phyloP scores from a whole-genome alignment of 176 grass and related monocot genomes.

The Areca catechu region DNA sequence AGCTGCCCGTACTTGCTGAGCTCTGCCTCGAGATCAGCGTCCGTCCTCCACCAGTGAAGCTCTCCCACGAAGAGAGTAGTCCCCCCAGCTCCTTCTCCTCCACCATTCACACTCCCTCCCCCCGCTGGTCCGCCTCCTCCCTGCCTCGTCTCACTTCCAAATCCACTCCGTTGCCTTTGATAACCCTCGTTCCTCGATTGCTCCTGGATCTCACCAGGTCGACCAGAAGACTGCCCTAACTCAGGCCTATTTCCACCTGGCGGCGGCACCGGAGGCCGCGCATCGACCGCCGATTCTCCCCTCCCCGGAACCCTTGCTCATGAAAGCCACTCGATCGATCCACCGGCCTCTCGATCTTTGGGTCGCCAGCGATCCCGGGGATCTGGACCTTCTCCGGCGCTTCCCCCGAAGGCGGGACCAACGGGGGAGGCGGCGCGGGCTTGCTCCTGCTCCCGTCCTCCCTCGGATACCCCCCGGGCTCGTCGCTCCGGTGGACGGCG shows the following conservation, averaged over 20 bases:
- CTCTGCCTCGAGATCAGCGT: too few species aligned
- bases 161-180: conserved; percentile 34
- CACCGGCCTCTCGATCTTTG: conserved; percentile 32
- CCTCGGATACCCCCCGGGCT: not conserved
- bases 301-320: not conserved
- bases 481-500: conserved; percentile 13
- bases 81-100: too few species aligned
- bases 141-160: conserved; percentile 3
- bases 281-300: not conserved
- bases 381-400: conserved; percentile 49
- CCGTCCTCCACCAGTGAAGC: not conserved
- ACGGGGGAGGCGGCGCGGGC: conserved; percentile 1
- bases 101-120: not conserved
- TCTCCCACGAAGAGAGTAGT: too few species aligned
- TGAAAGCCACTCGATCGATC: conserved; percentile 14
- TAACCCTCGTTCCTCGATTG: conserved; percentile 39
- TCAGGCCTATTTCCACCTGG: conserved; percentile 4
- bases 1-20: too few species aligned
- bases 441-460: conserved; percentile 17
- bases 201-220: conserved; percentile 39
- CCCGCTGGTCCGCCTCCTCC: conserved; percentile 8
- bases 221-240: conserved; percentile 1
- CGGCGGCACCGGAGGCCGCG: conserved; percentile 19
- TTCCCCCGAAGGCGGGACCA: conserved; percentile 1
- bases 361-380: conserved; percentile 21